Percentiles rank a stretch among this genome's conserved stretches.
Evolutionary conservation across 139 green algal species (phyloP).

Genomic region (Desmodesmus armatus): DNA sequence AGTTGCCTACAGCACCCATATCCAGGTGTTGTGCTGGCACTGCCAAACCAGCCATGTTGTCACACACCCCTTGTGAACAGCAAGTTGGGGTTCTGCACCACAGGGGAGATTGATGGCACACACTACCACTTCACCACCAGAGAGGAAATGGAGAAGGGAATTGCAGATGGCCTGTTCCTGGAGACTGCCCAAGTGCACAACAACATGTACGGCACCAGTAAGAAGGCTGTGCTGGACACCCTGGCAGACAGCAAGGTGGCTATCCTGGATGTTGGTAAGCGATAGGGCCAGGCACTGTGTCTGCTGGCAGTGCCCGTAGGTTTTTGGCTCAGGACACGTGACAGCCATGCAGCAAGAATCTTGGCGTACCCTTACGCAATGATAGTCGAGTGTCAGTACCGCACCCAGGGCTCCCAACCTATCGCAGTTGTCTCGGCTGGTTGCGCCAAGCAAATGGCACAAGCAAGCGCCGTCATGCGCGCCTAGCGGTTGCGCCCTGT

Average conservation of each 20-base stretch:
- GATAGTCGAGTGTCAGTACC: no score
- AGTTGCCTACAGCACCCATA: conserved; percentile 3
- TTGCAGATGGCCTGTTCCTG: conserved; percentile 83
- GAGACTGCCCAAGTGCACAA: conserved; percentile 89
- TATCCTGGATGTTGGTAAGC: conserved; percentile 63
- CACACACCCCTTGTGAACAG: background rate
- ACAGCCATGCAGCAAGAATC: background rate
- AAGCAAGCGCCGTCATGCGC: no score
- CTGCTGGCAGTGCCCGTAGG: background rate
- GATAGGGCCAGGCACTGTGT: no score
- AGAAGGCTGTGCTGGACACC: conserved; percentile 74
- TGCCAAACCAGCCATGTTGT: background rate
- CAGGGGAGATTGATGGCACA: conserved; percentile 69
- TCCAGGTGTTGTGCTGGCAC: background rate
- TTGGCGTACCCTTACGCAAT: background rate
- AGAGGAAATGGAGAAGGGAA: conserved; percentile 78
- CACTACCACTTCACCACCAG: conserved; percentile 87
- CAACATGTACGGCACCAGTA: conserved; percentile 87
- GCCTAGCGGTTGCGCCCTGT: no score
- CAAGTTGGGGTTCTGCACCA: no score
- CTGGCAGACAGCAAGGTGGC: conserved; percentile 60
- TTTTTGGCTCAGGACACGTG: background rate
- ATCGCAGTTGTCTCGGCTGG: no score
- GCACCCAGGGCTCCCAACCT: no score
- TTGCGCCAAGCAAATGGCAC: no score